Base-by-base conservation (phyloP, 2,329 filamentous ascomycete species). In the Aspergillus floridensis region DNA sequence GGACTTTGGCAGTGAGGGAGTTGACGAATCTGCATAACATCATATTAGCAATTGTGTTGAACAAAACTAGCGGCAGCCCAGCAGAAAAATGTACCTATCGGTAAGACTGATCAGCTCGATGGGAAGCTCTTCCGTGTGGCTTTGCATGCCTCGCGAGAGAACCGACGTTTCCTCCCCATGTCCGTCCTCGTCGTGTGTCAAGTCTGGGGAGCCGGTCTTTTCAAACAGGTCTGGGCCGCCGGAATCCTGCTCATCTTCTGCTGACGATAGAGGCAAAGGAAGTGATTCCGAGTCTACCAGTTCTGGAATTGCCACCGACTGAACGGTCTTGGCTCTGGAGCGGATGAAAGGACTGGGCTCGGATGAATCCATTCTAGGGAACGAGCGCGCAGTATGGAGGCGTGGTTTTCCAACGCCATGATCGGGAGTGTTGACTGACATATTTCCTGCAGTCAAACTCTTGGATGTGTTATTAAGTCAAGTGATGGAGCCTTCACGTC, bases 71-170 rank as follows among this genome's bases (percentile, higher is more conserved):
- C 5, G 19, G 31, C 11, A 31, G 24, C 38, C 16, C 10, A 47
- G 52, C 26, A 44, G 21, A 11, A 10, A 5, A 24, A 4, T 74
- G 62, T 80, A 92, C 91, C 90, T 91, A 76, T 98, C 93, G 21
- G 90, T 92, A 72, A 97, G 79, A 74, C 91, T 95, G 59, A 95
- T 84, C 60, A 99, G 85, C 82, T 99, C 95, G 69, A 97, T 95
- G 14, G 95, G 95, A 47, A 99, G 86, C 70, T 96, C 90, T 68
- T 96, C 91, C 63, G 95, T 88, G 59, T 91, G 88, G 63, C 91
- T 84, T 3, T 89, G 80, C 12, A 80, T 59, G 56, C 70, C 71
- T 16, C 70, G 66, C 19, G 74, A 72, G 8, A 74, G 69, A 16
- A 73, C 69, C 44, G 72, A 73, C n/a, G 66, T 68, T 50, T 75